Conservation (phyloP, 2,329 filamentous ascomycete species). For the Cladorrhinum sp. region DNA sequence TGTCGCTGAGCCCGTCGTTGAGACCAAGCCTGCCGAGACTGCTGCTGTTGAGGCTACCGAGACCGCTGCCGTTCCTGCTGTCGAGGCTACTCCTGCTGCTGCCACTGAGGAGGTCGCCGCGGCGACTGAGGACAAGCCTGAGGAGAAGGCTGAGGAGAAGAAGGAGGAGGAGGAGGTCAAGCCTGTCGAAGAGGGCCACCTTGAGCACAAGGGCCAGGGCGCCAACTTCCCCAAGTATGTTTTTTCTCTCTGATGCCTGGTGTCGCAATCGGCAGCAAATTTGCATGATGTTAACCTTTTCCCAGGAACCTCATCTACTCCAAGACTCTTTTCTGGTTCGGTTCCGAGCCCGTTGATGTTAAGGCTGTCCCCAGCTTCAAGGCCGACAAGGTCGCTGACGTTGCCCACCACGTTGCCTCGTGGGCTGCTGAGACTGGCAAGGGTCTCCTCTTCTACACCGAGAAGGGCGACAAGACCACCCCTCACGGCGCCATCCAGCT, state of each 20-base stretch:
- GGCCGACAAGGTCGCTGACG: constrained; percentile 75
- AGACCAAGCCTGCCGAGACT: constrained; percentile 37
- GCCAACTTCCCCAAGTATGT: constrained; percentile 82
- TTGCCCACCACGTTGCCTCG: constrained; percentile 74
- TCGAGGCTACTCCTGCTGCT: constrained; percentile 28
- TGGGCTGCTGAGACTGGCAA: constrained; percentile 95
- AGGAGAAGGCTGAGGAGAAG: constrained; percentile 32
- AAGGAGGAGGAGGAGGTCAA: constrained; percentile 42
- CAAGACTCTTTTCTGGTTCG: constrained; percentile 93
- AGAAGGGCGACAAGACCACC: constrained; percentile 77
- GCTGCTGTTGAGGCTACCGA: constrained; percentile 40
- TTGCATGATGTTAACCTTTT: constrained; percentile 9
- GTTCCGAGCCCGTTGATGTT: constrained; percentile 66
- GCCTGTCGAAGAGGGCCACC: constrained; percentile 70
- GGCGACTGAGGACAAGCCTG: constrained; percentile 36
- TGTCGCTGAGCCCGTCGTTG: constrained; percentile 38
- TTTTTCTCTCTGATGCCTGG: not conserved
- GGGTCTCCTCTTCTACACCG: constrained; percentile 88
- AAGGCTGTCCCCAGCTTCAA: constrained; percentile 75
- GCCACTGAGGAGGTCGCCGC: constrained; percentile 36
- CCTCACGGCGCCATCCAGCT: constrained; percentile 82
- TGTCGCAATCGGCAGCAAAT: too few relatives aligned
- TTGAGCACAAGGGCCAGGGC: constrained; percentile 92
- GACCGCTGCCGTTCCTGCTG: constrained; percentile 36
- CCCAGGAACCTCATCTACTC: constrained; percentile 78